Evolutionary conservation across 1,139 yeast species (phyloP).

Genomic region (Geotrichum bryndzae): DNA sequence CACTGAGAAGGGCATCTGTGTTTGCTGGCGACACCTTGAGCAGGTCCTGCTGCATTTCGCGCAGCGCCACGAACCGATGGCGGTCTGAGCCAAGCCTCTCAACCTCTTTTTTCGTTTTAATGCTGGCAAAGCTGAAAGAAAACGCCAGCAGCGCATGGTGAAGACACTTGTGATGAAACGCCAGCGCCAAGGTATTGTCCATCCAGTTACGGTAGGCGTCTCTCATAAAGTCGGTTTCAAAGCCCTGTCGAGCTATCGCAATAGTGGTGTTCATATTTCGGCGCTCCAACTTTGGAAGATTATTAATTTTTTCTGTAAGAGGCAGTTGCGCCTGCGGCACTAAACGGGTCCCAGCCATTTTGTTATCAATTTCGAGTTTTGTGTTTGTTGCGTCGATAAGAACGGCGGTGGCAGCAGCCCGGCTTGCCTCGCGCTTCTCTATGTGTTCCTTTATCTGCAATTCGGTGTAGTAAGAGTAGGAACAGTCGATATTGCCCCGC

Average conservation of each 20-base stretch:
- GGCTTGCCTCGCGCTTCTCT: constrained; percentile 7
- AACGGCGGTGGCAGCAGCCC: background rate
- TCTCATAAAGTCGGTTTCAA: constrained; percentile 32
- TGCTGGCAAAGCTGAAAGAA: constrained; percentile 28
- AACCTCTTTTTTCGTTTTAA: constrained; percentile 22
- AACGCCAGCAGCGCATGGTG: constrained; percentile 33
- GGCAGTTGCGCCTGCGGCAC: background rate
- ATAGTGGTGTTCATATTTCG: constrained; percentile 10
- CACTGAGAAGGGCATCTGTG: constrained; percentile 30
- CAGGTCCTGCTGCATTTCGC: constrained; percentile 27
- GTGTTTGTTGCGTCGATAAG: background rate
- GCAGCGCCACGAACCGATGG: constrained; percentile 31
- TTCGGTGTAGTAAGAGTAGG: constrained; percentile 27
- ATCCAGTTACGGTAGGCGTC: constrained; percentile 32
- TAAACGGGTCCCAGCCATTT: background rate
- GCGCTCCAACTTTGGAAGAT: constrained; percentile 12
- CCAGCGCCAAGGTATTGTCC: constrained; percentile 25
- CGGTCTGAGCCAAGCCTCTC: constrained; percentile 23
- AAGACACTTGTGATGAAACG: constrained; percentile 27
- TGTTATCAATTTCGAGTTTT: background rate
- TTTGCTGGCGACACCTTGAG: constrained; percentile 23
- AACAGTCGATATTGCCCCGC: constrained; percentile 44
- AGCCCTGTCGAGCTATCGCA: constrained; percentile 24
- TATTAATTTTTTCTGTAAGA: background rate
- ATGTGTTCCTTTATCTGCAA: constrained; percentile 23